Percentiles rank a stretch among this genome's conserved stretches.
phyloP scores from a whole-genome alignment of 2,329 filamentous ascomycete species.

The Trichoderma brevicompactum region DNA sequence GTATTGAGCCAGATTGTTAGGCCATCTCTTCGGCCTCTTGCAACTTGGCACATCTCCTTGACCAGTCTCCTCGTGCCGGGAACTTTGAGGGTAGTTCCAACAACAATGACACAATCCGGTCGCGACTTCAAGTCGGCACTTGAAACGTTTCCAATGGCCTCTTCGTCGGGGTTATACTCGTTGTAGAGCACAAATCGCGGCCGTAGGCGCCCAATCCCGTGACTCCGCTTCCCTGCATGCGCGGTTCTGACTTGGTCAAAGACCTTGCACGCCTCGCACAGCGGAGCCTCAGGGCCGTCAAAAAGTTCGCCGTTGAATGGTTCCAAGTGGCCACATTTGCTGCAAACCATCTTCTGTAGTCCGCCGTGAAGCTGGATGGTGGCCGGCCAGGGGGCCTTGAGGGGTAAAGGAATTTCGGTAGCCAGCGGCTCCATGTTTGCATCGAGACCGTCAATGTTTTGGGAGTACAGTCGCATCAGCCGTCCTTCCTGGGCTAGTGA shows the following conservation, averaged over 20 bases:
- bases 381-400: constrained; percentile 88
- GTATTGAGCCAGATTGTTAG: constrained; percentile 95
- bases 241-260: constrained; percentile 76
- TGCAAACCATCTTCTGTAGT: constrained; percentile 94
- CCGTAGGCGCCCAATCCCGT: constrained; percentile 86
- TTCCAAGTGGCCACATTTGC: constrained; percentile 80
- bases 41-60: constrained; percentile 85
- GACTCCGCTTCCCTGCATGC: constrained; percentile 83
- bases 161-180: constrained; percentile 93
- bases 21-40: constrained; percentile 80
- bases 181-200: constrained; percentile 97
- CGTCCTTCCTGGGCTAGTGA: constrained; percentile 86
- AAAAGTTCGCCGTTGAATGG: constrained; percentile 81
- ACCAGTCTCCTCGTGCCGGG: constrained; percentile 89
- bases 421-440: constrained; percentile 77
- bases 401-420: constrained; percentile 78
- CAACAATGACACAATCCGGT: constrained; percentile 91
- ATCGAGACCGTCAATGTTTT: constrained; percentile 97
- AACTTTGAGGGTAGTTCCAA: constrained; percentile 94
- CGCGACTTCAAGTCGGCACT: constrained; percentile 81
- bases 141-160: constrained; percentile 91
- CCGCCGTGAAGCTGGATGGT: constrained; percentile 94
- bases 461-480: constrained; percentile 87
- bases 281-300: constrained; percentile 79
- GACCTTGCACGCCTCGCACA: constrained; percentile 74